Evolutionary conservation across 2,329 filamentous ascomycete species (phyloP).

Genomic region (Microdochium trichocladiopsis): DNA sequence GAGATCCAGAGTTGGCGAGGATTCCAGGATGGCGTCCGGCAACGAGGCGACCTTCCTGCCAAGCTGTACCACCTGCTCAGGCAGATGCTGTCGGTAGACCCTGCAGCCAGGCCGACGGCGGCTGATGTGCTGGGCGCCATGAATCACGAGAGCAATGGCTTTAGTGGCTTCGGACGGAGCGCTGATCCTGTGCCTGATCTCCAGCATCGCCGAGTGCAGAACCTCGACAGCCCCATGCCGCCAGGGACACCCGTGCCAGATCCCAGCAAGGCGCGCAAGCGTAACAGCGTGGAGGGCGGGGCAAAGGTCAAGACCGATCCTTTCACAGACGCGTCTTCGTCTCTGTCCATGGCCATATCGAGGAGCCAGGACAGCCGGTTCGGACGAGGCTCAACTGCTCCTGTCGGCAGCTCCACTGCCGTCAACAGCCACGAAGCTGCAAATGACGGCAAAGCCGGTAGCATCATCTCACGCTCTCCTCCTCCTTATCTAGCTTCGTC

Average conservation of each 20-base stretch:
- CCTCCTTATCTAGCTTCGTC: background rate
- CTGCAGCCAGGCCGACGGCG: constrained; percentile 71
- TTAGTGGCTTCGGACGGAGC: constrained; percentile 32
- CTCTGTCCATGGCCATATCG: constrained; percentile 30
- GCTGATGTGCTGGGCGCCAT: constrained; percentile 78
- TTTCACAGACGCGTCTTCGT: constrained; percentile 9
- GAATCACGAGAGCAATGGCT: constrained; percentile 51
- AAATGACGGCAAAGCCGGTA: constrained; percentile 17
- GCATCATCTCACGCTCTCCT: background rate
- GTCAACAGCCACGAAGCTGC: constrained; percentile 16
- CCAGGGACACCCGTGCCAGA: constrained; percentile 42
- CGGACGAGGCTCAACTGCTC: constrained; percentile 21
- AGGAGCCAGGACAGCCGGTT: constrained; percentile 29
- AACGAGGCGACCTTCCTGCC: constrained; percentile 75
- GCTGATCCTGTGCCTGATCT: constrained; percentile 31
- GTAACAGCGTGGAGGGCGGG: constrained; percentile 4
- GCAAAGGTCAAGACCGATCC: background rate
- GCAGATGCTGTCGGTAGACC: constrained; percentile 70
- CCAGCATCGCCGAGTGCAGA: constrained; percentile 42
- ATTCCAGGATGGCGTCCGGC: constrained; percentile 65
- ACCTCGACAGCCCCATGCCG: constrained; percentile 44
- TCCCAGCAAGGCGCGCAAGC: constrained; percentile 15
- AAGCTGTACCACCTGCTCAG: constrained; percentile 82
- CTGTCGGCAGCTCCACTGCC: constrained; percentile 4
- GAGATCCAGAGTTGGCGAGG: constrained; percentile 87